phyloP scores from a whole-genome alignment of 768 basidiomycete genomes.

The Russula compacta region DNA sequence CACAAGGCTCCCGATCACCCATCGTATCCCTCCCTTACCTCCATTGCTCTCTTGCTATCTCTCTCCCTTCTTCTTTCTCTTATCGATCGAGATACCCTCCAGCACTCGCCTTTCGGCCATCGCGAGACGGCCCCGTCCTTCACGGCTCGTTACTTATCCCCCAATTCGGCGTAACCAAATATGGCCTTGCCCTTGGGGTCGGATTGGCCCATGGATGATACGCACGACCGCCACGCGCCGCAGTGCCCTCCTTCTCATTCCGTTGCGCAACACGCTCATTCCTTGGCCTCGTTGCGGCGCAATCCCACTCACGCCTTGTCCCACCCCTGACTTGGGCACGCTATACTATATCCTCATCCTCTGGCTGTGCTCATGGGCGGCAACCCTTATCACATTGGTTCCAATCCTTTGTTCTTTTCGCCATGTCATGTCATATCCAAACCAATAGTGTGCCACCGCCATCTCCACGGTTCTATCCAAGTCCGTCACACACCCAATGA shows the following conservation, averaged over 20 bases:
- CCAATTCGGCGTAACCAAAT: background rate
- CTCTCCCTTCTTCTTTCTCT: background rate
- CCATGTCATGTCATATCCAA: background rate
- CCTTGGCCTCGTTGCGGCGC: conserved; percentile 9
- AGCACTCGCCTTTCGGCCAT: background rate
- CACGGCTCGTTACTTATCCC: conserved; percentile 9
- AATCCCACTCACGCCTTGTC: background rate
- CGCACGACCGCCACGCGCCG: conserved; percentile 5
- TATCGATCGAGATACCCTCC: background rate
- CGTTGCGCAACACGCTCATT: background rate
- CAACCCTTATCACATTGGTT: background rate
- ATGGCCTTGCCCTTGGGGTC: background rate
- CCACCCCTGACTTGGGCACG: background rate
- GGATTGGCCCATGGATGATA: background rate
- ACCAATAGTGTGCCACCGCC: background rate
- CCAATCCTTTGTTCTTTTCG: background rate
- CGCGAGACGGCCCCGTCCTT: conserved; percentile 2
- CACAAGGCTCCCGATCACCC: background rate
- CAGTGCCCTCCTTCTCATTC: background rate
- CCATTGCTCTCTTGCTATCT: background rate
- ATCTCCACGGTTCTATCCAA: background rate
- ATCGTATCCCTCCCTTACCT: background rate
- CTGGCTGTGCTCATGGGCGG: background rate
- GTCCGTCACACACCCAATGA: background rate
- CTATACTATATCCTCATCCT: background rate